phyloP scores from a whole-genome alignment of 2,329 filamentous ascomycete species.

The Pestalotiopsis sp. region DNA sequence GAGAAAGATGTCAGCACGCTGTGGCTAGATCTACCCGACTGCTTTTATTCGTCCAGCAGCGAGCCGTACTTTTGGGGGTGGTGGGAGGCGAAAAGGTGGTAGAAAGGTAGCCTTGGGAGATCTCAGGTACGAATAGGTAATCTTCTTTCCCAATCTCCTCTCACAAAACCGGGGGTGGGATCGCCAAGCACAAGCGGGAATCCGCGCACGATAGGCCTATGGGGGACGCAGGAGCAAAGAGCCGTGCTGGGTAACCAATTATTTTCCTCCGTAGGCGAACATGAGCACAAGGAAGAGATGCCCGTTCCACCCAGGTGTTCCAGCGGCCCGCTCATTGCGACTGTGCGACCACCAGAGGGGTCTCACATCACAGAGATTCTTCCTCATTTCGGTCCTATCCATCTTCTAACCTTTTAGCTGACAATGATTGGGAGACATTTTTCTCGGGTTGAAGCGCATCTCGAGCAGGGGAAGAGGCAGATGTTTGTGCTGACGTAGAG shows the following conservation, averaged over 20 bases:
- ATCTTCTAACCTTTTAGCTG: not conserved
- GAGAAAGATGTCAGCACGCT: not conserved
- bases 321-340: not conserved
- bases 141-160: not conserved
- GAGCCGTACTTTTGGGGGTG: not conserved
- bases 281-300: not conserved
- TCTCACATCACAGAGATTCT: not conserved
- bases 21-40: not conserved
- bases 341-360: not conserved
- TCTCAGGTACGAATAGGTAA: not conserved
- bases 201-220: not conserved
- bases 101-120: not conserved
- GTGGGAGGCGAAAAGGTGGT: not conserved
- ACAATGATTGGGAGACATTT: not conserved
- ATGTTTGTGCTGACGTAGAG: not conserved
- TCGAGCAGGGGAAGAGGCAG: not conserved
- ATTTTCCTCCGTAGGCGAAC: conserved; percentile 1
- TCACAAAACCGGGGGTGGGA: not conserved
- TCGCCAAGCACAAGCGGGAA: not conserved
- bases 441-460: not conserved
- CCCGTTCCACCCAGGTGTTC: not conserved
- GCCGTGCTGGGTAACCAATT: conserved; percentile 9
- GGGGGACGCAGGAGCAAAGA: not conserved
- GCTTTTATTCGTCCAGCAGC: not conserved
- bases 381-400: not conserved